Conservation (phyloP, 73 alveolate species). For the Loxodes magnus region DNA sequence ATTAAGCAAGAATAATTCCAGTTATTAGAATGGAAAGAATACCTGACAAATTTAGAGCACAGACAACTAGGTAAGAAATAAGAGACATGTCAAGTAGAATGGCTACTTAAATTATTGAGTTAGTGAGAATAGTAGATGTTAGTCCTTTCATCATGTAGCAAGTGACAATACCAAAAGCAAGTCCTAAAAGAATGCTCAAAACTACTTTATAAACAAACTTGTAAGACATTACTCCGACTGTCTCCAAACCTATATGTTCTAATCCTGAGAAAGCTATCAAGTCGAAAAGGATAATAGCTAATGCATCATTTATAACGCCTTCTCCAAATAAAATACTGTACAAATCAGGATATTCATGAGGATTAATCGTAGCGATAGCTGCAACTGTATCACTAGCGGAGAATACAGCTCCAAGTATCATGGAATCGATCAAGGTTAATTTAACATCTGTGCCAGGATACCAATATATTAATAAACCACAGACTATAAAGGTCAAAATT, state of each 20-base stretch:
- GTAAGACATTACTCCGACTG: no score
- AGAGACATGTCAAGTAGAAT: slow-evolving; percentile 71
- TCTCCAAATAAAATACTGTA: slow-evolving; percentile 93
- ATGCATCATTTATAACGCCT: slow-evolving; percentile 97
- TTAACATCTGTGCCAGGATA: slow-evolving; percentile 35
- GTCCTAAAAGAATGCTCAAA: slow-evolving; percentile 40
- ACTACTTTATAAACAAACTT: slow-evolving; percentile 32
- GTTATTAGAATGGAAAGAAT: slow-evolving; percentile 83
- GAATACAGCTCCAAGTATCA: slow-evolving; percentile 71
- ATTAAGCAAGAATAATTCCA: slow-evolving; percentile 86
- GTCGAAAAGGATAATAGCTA: slow-evolving; percentile 75
- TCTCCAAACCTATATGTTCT: slow-evolving; percentile 26
- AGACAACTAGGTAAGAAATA: slow-evolving; percentile 71
- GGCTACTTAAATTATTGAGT: slow-evolving; percentile 76
- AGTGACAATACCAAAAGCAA: slow-evolving; percentile 43
- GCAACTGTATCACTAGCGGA: slow-evolving; percentile 97
- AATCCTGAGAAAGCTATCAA: slow-evolving; percentile 32
- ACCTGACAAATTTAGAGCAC: slow-evolving; percentile 74
- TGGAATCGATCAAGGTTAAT: slow-evolving; percentile 29
- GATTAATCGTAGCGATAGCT: slow-evolving; percentile 81
- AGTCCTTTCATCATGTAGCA: slow-evolving; percentile 38
- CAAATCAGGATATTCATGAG: slow-evolving; percentile 66
- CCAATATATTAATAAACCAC: slow-evolving; percentile 41
- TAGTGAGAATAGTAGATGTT: slow-evolving; percentile 28
- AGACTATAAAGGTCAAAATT: slow-evolving; percentile 54